phyloP scores from a whole-genome alignment of 495 filamentous ascomycete genomes.

The Cudoniella acicularis region DNA sequence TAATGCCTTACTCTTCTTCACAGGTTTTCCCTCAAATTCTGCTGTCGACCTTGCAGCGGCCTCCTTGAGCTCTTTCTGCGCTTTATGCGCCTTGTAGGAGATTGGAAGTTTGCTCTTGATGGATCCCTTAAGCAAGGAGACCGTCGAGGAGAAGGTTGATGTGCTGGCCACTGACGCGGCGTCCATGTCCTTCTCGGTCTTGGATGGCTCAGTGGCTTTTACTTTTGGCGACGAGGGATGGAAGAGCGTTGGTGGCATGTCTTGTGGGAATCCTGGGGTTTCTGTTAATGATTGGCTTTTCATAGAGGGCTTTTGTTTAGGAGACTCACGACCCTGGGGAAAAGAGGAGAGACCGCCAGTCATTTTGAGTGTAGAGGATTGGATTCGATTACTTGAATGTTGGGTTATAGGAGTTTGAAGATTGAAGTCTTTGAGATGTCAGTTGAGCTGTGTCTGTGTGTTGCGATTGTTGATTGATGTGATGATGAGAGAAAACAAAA shows the following conservation, averaged over 20 bases:
- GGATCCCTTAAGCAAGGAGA: conserved; percentile 27
- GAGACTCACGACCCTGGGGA: conserved; percentile 7
- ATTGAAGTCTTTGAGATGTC: background rate
- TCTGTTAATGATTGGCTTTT: conserved; percentile 1
- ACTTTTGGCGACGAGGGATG: conserved; percentile 18
- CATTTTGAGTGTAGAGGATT: conserved; percentile 10
- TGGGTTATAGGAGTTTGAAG: background rate
- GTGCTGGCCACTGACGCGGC: conserved; percentile 29
- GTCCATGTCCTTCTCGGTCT: conserved; percentile 21
- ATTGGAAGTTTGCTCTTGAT: conserved; percentile 14
- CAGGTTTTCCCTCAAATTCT: background rate
- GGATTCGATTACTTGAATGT: background rate
- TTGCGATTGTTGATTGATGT: background rate
- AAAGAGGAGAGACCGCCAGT: conserved; percentile 11
- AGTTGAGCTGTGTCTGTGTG: background rate
- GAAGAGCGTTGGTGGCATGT: conserved; percentile 15
- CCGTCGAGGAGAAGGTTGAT: conserved; percentile 28
- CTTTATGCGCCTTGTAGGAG: conserved; percentile 7
- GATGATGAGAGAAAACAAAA: background rate
- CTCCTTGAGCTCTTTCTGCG: conserved; percentile 4
- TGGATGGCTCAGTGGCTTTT: conserved; percentile 6
- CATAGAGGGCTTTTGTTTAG: background rate
- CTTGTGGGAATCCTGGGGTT: conserved; percentile 14
- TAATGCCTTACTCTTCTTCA: conserved; percentile 4
- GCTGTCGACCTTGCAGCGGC: background rate